Conservation (phyloP, 2,329 filamentous ascomycete species). For the Periconia macrospinosa region DNA sequence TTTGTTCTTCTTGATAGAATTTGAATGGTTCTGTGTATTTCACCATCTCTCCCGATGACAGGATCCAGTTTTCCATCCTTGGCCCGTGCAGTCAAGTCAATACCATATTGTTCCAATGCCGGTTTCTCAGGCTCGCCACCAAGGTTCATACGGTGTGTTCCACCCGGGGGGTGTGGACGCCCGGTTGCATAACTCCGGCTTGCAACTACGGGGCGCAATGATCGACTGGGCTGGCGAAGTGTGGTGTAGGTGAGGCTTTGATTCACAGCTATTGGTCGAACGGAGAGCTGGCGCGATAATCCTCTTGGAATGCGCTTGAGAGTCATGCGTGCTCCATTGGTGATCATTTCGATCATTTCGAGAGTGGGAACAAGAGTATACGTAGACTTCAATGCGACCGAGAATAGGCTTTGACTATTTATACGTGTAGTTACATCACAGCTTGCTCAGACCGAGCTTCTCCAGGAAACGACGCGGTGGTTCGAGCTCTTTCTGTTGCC, state of each 20-base stretch:
- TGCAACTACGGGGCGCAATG: constrained; percentile 45
- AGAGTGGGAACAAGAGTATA: neutral
- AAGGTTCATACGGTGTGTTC: constrained; percentile 92
- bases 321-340: constrained; percentile 37
- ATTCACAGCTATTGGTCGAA: constrained; percentile 21
- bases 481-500: constrained; percentile 21
- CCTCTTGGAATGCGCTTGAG: constrained; percentile 36
- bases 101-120: constrained; percentile 85
- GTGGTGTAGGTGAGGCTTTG: constrained; percentile 21
- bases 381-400: constrained; percentile 6
- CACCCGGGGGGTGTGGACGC: constrained; percentile 80
- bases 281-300: constrained; percentile 17
- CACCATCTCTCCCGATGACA: constrained; percentile 87
- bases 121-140: constrained; percentile 76
- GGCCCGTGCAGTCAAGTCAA: constrained; percentile 85
- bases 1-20: constrained; percentile 91
- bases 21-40: constrained; percentile 93
- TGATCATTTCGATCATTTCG: constrained; percentile 34
- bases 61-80: constrained; percentile 90
- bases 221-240: constrained; percentile 6
- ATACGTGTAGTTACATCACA: neutral
- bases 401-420: constrained; percentile 26
- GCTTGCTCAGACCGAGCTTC: neutral
- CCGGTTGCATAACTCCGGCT: constrained; percentile 61
- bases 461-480: constrained; percentile 6